phyloP scores from a whole-genome alignment of 768 basidiomycete genomes.

The Dioszegia aurantiaca region DNA sequence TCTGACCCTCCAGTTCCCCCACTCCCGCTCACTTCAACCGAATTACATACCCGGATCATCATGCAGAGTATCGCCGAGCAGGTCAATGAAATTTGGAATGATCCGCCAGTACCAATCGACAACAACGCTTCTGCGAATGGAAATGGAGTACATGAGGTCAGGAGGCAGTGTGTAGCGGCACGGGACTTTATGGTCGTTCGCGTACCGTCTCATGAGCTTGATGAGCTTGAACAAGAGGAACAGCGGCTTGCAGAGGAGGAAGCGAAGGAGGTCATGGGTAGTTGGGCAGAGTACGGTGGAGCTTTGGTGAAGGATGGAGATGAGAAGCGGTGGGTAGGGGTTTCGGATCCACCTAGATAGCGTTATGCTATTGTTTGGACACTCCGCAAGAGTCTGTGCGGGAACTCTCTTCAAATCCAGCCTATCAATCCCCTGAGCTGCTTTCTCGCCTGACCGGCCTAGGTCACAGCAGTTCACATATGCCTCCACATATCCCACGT shows the following conservation, averaged over 20 bases:
- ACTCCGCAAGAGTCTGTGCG: too few relatives aligned
- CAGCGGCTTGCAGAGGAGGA: constrained; percentile 16
- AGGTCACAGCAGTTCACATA: too few relatives aligned
- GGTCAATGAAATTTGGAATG: constrained; percentile 38
- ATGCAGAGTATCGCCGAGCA: constrained; percentile 47
- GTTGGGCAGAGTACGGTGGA: constrained; percentile 33
- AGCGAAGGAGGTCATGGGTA: constrained; percentile 16
- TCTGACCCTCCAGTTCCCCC: constrained; percentile 21
- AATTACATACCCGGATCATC: constrained; percentile 44
- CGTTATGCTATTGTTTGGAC: too few relatives aligned
- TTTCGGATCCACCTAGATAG: neutral
- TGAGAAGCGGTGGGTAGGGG: neutral
- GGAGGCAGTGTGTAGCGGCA: constrained; percentile 32
- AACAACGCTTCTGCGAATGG: neutral
- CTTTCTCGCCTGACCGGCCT: too few relatives aligned
- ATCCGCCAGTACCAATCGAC: neutral
- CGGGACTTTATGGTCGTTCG: constrained; percentile 46
- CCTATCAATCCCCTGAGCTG: too few relatives aligned
- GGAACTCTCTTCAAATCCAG: too few relatives aligned
- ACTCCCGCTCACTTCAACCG: constrained; percentile 29
- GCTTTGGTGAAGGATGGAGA: constrained; percentile 4
- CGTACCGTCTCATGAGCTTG: constrained; percentile 43
- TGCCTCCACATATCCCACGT: too few relatives aligned
- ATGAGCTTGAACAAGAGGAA: constrained; percentile 26
- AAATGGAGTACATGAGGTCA: neutral